Evolutionary conservation across 2,329 filamentous ascomycete genomes (phyloP).

Genomic region (Epichloe gansuensis): DNA sequence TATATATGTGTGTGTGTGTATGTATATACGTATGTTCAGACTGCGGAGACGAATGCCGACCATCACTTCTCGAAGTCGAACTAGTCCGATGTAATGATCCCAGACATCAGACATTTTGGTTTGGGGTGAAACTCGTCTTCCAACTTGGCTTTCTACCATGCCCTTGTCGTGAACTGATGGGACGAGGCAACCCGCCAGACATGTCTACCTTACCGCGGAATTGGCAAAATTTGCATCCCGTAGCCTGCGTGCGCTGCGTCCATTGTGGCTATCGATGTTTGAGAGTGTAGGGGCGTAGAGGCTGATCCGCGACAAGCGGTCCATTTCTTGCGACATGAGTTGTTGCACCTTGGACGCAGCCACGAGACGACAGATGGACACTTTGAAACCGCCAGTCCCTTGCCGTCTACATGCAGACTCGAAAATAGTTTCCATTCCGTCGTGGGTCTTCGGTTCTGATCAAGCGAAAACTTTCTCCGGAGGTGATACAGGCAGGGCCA

Average conservation of each 20-base stretch:
- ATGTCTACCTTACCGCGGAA: background rate
- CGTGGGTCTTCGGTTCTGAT: too few relatives aligned
- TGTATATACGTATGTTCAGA: background rate
- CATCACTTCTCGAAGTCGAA: background rate
- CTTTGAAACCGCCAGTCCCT: background rate
- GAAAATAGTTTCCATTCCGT: too few relatives aligned
- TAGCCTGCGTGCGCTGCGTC: background rate
- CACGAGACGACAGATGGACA: background rate
- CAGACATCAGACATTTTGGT: background rate
- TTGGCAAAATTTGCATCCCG: background rate
- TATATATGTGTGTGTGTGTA: background rate
- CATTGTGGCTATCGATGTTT: background rate
- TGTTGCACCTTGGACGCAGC: background rate
- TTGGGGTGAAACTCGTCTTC: background rate
- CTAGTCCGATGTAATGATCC: background rate
- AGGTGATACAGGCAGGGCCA: background rate
- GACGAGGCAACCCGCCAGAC: background rate
- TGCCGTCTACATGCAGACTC: background rate
- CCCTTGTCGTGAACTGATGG: background rate
- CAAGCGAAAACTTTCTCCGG: too few relatives aligned
- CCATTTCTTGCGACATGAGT: background rate
- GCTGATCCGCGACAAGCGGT: background rate
- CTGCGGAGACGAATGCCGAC: too few relatives aligned
- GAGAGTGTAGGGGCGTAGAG: background rate
- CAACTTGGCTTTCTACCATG: background rate